Conservation (phyloP, 2,329 filamentous ascomycete genomes). For the Dactylellina leptospora region DNA sequence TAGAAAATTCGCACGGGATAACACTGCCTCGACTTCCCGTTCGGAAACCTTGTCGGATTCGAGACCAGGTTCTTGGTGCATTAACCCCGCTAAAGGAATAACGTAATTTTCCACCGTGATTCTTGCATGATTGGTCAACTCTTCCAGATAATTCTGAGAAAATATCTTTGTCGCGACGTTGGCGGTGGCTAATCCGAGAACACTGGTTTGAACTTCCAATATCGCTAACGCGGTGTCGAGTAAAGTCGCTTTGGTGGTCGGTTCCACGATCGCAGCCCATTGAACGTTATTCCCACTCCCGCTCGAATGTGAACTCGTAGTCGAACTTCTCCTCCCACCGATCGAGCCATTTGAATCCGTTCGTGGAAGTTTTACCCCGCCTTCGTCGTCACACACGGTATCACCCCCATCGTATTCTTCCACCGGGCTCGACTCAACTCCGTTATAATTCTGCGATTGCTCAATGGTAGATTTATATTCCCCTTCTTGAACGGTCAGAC, state of each 20-base stretch:
- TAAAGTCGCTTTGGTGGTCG: constrained; percentile 45
- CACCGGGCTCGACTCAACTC: not conserved
- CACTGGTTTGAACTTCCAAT: constrained; percentile 42
- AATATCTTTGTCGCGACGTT: constrained; percentile 2
- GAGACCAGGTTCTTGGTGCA: constrained; percentile 7
- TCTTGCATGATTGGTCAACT: constrained; percentile 12
- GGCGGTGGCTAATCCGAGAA: constrained; percentile 19
- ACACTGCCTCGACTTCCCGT: constrained; percentile 23
- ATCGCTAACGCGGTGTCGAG: constrained; percentile 52
- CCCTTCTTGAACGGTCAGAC: constrained; percentile 52
- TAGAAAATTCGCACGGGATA: constrained; percentile 27
- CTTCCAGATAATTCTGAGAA: not conserved
- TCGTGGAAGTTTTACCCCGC: constrained; percentile 12
- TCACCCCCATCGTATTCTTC: constrained; percentile 13
- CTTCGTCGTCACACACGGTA: constrained; percentile 13
- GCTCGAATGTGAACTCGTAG: constrained; percentile 13
- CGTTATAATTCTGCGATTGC: constrained; percentile 20
- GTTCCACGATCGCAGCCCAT: constrained; percentile 52
- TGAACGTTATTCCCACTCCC: constrained; percentile 17
- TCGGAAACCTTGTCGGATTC: constrained; percentile 3
- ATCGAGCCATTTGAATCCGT: not conserved
- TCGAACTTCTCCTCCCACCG: constrained; percentile 35
- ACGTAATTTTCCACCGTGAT: constrained; percentile 22
- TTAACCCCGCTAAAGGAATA: constrained; percentile 9
- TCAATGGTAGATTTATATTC: constrained; percentile 44